Evolutionary conservation across 2,329 filamentous ascomycete genomes (phyloP).

Genomic region (Cytospora piceae): DNA sequence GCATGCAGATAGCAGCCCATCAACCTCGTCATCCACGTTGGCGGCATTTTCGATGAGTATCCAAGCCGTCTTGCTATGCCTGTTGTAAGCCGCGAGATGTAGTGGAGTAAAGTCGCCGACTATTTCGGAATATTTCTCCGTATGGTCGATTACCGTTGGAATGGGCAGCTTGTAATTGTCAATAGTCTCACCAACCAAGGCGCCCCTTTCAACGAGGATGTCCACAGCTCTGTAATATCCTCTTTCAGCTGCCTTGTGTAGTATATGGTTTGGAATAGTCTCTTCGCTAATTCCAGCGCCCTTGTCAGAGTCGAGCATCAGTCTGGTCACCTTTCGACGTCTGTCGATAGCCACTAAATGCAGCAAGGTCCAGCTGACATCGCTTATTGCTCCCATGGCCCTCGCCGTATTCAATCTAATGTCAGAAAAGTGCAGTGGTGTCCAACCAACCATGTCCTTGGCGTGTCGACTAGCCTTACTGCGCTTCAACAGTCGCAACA

Average conservation of each 20-base stretch:
- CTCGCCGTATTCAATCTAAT: background rate
- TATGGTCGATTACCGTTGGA: background rate
- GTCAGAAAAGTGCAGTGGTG: background rate
- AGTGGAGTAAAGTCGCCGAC: background rate
- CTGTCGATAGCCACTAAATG: constrained; percentile 4
- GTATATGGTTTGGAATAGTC: background rate
- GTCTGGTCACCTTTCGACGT: constrained; percentile 2
- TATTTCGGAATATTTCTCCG: constrained; percentile 1
- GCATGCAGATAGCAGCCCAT: background rate
- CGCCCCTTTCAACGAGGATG: background rate
- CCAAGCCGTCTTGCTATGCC: constrained; percentile 1
- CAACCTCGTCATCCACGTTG: background rate
- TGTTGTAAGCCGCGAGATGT: constrained; percentile 9
- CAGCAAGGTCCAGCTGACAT: constrained; percentile 4
- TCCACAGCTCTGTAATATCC: background rate
- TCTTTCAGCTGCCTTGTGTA: constrained; percentile 7
- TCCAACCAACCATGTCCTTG: background rate
- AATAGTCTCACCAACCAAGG: background rate
- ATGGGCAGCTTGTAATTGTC: background rate
- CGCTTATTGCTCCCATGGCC: background rate
- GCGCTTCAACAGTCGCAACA: background rate
- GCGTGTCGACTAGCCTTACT: background rate
- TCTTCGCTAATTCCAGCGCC: constrained; percentile 1
- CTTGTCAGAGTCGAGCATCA: constrained; percentile 3
- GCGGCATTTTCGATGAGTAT: constrained; percentile 7